Evolutionary conservation across 768 basidiomycete species (phyloP), one percentile per base, ranked within the genome.

Genomic region (Coprinopsis marcescibilis): DNA sequence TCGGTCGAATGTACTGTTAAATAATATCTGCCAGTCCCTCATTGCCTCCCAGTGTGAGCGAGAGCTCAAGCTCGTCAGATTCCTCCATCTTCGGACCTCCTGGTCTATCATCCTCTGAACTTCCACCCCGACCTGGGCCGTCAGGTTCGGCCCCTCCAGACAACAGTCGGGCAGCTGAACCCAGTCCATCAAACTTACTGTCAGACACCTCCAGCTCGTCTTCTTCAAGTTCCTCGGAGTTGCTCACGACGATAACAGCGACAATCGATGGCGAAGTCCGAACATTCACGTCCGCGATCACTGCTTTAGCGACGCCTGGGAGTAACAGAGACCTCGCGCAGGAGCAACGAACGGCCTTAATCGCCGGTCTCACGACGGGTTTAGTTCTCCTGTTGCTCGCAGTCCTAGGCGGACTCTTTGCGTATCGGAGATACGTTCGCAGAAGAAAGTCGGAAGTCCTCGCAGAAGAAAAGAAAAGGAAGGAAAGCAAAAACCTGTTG

Each of bases 281-380:
- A 12, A 46, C 45, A 12, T 25, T 37, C 35, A 36, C 45, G 7
- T 8, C 41, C 30, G 11, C 10, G 10, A n/a, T 36, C 5, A 46
- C 45, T 4, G 34, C 33, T 21, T 25, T 46, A 4, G 35, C 25
- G n/a, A 20, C 25, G 19, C n/a, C 45, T 6, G n/a, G n/a, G 13
- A 27, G 4, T 10, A 46, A 45, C 17, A 40, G 24, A 26, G 24
- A n/a, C 4, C 10, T 8, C 21, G 23, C 12, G 12, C 23, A 26
- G 10, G 32, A 15, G 10, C 17, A 5, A 40, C 46, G 51, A 2
- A 49, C 51, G 10, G 48, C 43, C 34, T 50, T 57, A 1, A 59
- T 56, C 20, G 54, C 55, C 2, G 49, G 52, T 27, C 46, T 51
- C 29, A 50, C 50, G 10, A 47, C 50, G 3, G 45, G 39, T 7